Evolutionary conservation across 495 filamentous ascomycete species (phyloP), one percentile per base, ranked within the genome.

Genomic region (Aspergillus saccharolyticus): DNA sequence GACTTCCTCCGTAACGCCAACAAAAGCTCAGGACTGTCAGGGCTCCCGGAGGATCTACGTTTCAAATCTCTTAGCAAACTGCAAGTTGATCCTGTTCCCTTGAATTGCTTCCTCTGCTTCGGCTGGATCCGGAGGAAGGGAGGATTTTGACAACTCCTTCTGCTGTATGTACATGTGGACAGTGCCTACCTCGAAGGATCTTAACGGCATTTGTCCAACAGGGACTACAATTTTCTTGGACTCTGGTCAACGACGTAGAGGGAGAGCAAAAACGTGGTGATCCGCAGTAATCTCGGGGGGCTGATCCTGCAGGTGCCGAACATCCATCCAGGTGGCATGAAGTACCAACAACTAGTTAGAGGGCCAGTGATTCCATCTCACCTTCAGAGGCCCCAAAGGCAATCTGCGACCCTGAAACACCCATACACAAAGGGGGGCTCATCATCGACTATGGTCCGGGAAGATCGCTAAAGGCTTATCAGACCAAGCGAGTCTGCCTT

Each of bases 401-500:
- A 8, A 39, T 8, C 33, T 39, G 33, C 33, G 14, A 39, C 10
- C 12, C 33, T 39, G 33, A 39, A 39, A 39, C 33, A 39, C 7
- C 33, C 33, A 2, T 39, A 12, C 4, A 9, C 4, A 9, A 9
- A 28, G 25, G 25, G 25, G 33, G 33, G 33, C 6, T 30, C 4
- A 12, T 28, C 25, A 39, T 39, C 33, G 33, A 39, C 33, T 39
- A 2, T 39, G 33, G 33, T 39, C 14, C 47, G 22, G 22, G 16
- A 18, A 24, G 47, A 50, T 45, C 39, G 39, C 56, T 20, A 54
- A 49, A 39, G 33, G 33, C 33, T 39, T 39, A 39, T 39, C 33
- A 57, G 22, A 57, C 17, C 22, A 42, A 48, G n/a, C 20, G 22
- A 62, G 42, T 60, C 61, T 52, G 57, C 61, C 60, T 59, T 57